A percentile compares a stretch with the other conserved stretches of the same genome.
phyloP scores from a whole-genome alignment of 805 yeast genomes.

The Brettanomyces custersianus region DNA sequence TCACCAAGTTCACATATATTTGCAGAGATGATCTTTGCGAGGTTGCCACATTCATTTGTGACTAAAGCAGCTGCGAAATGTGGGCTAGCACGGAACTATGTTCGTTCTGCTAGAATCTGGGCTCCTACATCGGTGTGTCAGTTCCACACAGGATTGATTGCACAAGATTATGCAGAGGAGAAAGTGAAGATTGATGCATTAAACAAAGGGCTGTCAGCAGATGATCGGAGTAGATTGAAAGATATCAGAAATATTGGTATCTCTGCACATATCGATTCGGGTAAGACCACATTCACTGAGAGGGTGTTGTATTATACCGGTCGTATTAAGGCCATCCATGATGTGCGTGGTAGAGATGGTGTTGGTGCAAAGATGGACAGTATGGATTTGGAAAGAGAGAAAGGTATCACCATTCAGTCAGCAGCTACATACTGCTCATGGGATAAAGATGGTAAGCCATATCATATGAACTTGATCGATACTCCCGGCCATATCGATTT shows the following conservation, averaged over 20 bases:
- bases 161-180: conserved; percentile 59
- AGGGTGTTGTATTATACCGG: conserved; percentile 95
- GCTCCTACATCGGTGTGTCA: too few relatives aligned
- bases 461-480: conserved; percentile 91
- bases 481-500: conserved; percentile 99
- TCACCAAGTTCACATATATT: too few relatives aligned
- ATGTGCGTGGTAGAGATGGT: conserved; percentile 91
- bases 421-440: conserved; percentile 98
- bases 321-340: conserved; percentile 92
- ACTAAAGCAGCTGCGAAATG: neutral
- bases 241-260: conserved; percentile 91
- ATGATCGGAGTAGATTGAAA: conserved; percentile 42
- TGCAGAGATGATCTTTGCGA: conserved; percentile 6
- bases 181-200: conserved; percentile 58
- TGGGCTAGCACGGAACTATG: neutral
- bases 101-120: conserved; percentile 4
- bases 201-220: conserved; percentile 35
- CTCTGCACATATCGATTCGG: conserved; percentile 96
- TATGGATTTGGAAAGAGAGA: conserved; percentile 97
- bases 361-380: conserved; percentile 99
- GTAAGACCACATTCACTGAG: conserved; percentile 96
- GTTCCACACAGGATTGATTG: neutral
- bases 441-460: conserved; percentile 60
- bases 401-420: conserved; percentile 94
- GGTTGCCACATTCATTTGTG: conserved; percentile 5